Evolutionary conservation across 208 protist genomes (phyloP).

Genomic region (Endotrypanum monterogeii): DNA sequence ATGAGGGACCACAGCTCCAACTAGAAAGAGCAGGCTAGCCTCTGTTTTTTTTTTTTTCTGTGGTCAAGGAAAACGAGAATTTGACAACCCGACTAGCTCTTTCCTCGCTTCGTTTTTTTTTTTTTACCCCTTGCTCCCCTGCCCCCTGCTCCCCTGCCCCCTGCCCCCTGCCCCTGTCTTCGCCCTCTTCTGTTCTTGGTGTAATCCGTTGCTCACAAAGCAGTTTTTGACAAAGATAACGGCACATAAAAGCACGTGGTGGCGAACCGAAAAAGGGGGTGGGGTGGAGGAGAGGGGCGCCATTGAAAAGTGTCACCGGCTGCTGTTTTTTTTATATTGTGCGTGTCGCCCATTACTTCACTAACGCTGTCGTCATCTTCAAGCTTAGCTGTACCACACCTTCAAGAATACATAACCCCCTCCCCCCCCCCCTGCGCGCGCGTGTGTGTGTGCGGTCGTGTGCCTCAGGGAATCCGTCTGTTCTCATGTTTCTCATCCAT

Average conservation of each 20-base stretch:
- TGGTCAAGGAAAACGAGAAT: background rate
- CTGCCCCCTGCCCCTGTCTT: no score
- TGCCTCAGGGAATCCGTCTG: background rate
- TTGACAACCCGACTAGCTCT: background rate
- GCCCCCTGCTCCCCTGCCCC: no score
- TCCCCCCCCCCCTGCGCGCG: background rate
- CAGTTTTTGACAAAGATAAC: background rate
- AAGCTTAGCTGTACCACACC: no score
- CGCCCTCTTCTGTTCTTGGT: background rate
- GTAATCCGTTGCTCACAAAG: background rate
- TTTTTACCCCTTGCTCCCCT: background rate
- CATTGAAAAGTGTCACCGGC: no score
- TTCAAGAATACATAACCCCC: background rate
- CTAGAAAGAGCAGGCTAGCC: no score
- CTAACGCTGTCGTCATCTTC: background rate
- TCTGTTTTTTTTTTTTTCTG: no score
- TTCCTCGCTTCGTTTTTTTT: background rate
- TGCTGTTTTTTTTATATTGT: background rate
- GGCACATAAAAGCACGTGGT: no score
- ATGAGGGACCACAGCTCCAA: background rate
- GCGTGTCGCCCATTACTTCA: background rate
- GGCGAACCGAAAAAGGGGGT: no score
- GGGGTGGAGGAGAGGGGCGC: background rate
- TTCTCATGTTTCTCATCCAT: background rate
- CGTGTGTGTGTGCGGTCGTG: background rate